phyloP scores from a whole-genome alignment of 2,329 filamentous ascomycete species.

The Rhynchosporium secalis region DNA sequence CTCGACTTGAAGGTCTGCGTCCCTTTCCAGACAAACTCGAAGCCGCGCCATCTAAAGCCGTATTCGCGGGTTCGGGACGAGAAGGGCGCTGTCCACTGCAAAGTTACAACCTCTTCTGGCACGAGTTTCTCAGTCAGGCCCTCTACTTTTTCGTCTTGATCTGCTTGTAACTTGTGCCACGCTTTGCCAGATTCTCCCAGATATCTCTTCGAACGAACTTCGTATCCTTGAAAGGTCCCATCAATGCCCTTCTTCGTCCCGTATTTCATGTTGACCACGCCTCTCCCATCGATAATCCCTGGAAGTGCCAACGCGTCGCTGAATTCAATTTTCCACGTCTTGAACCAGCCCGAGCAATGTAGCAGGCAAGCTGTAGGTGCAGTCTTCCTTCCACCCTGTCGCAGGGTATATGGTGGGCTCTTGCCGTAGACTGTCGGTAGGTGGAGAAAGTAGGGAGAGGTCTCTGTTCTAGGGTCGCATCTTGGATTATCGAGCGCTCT shows the following conservation, averaged over 20 bases:
- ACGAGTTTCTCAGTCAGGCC: constrained; percentile 15
- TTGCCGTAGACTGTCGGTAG: constrained; percentile 20
- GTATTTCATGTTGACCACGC: constrained; percentile 20
- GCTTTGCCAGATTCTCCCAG: constrained; percentile 24
- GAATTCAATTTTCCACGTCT: constrained; percentile 23
- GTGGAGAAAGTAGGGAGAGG: constrained; percentile 24
- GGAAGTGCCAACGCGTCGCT: constrained; percentile 22
- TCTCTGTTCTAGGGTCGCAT: constrained; percentile 21
- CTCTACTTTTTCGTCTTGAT: not conserved
- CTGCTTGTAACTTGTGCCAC: constrained; percentile 19
- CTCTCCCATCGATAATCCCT: constrained; percentile 25
- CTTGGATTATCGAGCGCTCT: constrained; percentile 21
- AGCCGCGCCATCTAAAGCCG: constrained; percentile 18
- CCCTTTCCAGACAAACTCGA: constrained; percentile 23
- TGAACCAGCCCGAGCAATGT: constrained; percentile 11
- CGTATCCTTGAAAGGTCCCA: constrained; percentile 25
- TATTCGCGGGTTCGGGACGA: constrained; percentile 20
- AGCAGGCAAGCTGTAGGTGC: constrained; percentile 16
- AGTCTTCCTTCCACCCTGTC: constrained; percentile 19
- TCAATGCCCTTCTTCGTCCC: constrained; percentile 23
- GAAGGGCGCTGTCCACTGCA: constrained; percentile 20
- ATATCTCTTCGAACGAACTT: constrained; percentile 15
- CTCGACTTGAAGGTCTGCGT: constrained; percentile 3
- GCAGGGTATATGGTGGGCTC: constrained; percentile 22
- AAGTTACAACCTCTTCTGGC: constrained; percentile 19